Evolutionary conservation across 2,329 filamentous ascomycete species (phyloP), one percentile per base, ranked within the genome.

Genomic region (Penicillium corylophilum): DNA sequence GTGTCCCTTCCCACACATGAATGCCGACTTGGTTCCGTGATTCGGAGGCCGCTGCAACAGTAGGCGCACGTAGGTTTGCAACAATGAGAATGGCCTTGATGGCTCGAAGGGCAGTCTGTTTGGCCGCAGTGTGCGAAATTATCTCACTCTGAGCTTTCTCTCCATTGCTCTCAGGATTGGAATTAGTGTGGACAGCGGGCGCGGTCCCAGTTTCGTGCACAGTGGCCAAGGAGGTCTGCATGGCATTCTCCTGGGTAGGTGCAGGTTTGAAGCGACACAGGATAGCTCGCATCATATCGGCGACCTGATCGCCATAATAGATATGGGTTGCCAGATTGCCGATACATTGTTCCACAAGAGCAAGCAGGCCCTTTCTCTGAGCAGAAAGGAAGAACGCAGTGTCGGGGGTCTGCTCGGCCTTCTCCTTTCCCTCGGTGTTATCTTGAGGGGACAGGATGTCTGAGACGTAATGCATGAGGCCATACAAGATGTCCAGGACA

Each of bases 281-380:
- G 40, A 97, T 86, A 0, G 90, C 85, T 18, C 85, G 82, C 46
- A 96, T 85, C 90, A 97, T 96, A 71, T 99, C 94, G 1, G 89
- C 86, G 49, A 97, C 90, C 71, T 99, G 94, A 63, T 97, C 93
- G 1, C 89, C 89, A 69, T 99, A 99, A 76, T 99, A 99, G 28
- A 96, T 86, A 66, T 99, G 94, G 0, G 90, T 96, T 2, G 92
- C 91, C 24, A 99, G 77, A 67, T 92, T 85, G n/a, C 90, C 90
- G 55, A 96, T 91, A 72, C 90, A 95, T 60, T 83, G 80, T 68
- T 94, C 87, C 15, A 97, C 80, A 28, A 86, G 82, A 29, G 77
- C 71, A 24, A 96, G 75, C 15, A 96, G 78, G 59, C 86, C 81
- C 56, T 80, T 79, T 44, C 86, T 81, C 15, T 73, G 68, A 2